Conservation (phyloP, 208 protist species). For the Leptomonas pyrrhocoris region DNA sequence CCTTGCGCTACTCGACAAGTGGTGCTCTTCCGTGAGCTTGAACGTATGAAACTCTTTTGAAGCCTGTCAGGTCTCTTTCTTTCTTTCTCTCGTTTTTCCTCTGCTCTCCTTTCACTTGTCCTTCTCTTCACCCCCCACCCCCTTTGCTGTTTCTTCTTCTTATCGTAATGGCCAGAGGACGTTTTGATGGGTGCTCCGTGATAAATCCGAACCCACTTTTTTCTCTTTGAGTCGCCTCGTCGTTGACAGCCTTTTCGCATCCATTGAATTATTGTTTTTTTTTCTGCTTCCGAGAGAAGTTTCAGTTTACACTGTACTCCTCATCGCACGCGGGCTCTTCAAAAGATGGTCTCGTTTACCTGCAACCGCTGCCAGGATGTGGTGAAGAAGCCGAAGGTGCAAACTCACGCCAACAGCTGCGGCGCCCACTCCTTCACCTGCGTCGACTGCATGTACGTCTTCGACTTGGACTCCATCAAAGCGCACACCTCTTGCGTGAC, state of each 20-base stretch:
- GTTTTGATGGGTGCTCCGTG: too few species aligned
- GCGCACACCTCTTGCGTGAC: constrained; percentile 84
- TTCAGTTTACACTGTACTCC: too few species aligned
- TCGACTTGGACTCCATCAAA: constrained; percentile 74
- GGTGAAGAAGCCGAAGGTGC: constrained; percentile 91
- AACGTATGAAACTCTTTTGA: too few species aligned
- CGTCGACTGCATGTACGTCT: constrained; percentile 90
- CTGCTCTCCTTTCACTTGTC: constrained; percentile 2
- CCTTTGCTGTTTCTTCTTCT: constrained; percentile 15
- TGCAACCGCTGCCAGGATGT: constrained; percentile 87
- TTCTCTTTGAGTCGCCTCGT: too few species aligned
- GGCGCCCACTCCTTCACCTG: constrained; percentile 71
- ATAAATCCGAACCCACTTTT: too few species aligned
- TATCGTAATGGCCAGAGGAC: too few species aligned
- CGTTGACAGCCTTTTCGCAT: too few species aligned
- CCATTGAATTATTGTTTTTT: too few species aligned
- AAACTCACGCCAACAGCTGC: constrained; percentile 61
- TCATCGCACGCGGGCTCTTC: too few species aligned
- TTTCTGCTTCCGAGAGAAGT: background rate
- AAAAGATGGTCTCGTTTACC: constrained; percentile 89
- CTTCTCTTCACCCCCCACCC: background rate
- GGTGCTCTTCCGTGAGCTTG: too few species aligned
- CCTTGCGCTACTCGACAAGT: too few species aligned
- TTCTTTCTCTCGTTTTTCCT: constrained; percentile 7
- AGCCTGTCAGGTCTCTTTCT: too few species aligned